Evolutionary conservation across 1,139 yeast species (phyloP).

Genomic region (Yamadazyma sp.): DNA sequence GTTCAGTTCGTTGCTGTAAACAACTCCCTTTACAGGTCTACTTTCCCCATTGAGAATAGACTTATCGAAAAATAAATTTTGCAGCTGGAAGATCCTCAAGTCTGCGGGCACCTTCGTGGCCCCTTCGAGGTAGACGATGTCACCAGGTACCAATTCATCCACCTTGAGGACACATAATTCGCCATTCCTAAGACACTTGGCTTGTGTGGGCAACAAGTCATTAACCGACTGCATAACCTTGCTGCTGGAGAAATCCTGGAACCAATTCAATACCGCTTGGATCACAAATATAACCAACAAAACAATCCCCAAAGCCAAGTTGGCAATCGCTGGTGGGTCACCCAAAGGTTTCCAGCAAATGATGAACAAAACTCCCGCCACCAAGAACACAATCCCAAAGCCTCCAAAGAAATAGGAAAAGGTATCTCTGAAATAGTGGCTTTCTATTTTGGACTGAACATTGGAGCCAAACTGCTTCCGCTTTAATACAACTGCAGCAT

Average conservation of each 20-base stretch:
- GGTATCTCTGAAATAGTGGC: slow-evolving; percentile 30
- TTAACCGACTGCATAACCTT: slow-evolving; percentile 52
- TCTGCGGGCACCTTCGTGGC: slow-evolving; percentile 36
- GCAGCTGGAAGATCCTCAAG: slow-evolving; percentile 26
- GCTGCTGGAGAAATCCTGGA: slow-evolving; percentile 51
- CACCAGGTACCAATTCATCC: slow-evolving; percentile 33
- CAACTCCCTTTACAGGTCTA: slow-evolving; percentile 22
- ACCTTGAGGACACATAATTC: slow-evolving; percentile 16
- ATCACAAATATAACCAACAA: slow-evolving; percentile 44
- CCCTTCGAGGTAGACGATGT: slow-evolving; percentile 23
- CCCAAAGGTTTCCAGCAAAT: slow-evolving; percentile 54
- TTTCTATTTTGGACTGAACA: slow-evolving; percentile 38
- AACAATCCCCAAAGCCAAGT: slow-evolving; percentile 46
- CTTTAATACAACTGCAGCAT: slow-evolving; percentile 14
- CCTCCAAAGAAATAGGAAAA: slow-evolving; percentile 51
- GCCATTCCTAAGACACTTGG: slow-evolving; percentile 25
- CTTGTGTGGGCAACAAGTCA: slow-evolving; percentile 42
- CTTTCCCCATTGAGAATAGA: slow-evolving; percentile 40
- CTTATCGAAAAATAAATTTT: slow-evolving; percentile 32
- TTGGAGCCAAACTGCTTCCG: slow-evolving; percentile 35
- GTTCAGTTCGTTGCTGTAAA: slow-evolving; percentile 29
- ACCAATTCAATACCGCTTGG: slow-evolving; percentile 50
- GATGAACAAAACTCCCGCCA: slow-evolving; percentile 47
- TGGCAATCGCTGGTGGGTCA: slow-evolving; percentile 48
- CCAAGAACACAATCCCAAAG: slow-evolving; percentile 45